Evolutionary conservation across 352 stramenopile genomes (phyloP).

Genomic region (Ophiocytium majus): DNA sequence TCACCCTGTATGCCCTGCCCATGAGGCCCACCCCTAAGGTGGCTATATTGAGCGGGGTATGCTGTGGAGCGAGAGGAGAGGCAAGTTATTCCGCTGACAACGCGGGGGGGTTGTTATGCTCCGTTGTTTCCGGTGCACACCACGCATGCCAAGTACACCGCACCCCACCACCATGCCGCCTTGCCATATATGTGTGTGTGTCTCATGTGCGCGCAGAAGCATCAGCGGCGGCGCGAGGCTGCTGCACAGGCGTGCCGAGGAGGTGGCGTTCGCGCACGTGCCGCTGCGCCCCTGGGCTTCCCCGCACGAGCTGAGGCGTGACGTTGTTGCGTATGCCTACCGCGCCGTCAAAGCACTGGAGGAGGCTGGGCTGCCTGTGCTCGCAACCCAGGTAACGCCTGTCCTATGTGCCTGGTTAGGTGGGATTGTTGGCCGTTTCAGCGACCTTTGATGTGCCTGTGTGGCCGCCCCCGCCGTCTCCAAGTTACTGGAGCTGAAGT

Average conservation of each 20-base stretch:
- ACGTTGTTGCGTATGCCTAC: conserved; percentile 48
- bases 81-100: background rate
- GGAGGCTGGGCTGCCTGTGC: conserved; percentile 39
- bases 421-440: background rate
- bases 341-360: conserved; percentile 38
- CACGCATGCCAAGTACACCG: too few relatives aligned
- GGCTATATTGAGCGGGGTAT: background rate
- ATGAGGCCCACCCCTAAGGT: too few relatives aligned
- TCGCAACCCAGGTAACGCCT: conserved; percentile 23
- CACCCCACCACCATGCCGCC: too few relatives aligned
- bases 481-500: background rate
- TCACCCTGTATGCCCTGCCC: too few relatives aligned
- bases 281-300: conserved; percentile 37
- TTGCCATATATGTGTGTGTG: background rate
- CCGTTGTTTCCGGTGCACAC: too few relatives aligned
- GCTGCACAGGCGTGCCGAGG: background rate
- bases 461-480: background rate
- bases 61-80: background rate
- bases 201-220: background rate
- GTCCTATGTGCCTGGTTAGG: background rate
- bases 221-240: background rate
- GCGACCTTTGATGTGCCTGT: background rate
- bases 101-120: too few relatives aligned
- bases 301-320: conserved; percentile 42
- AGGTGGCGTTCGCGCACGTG: conserved; percentile 20